Evolutionary conservation across 2,329 filamentous ascomycete genomes (phyloP).

Genomic region (Beauveria rudraprayagi): DNA sequence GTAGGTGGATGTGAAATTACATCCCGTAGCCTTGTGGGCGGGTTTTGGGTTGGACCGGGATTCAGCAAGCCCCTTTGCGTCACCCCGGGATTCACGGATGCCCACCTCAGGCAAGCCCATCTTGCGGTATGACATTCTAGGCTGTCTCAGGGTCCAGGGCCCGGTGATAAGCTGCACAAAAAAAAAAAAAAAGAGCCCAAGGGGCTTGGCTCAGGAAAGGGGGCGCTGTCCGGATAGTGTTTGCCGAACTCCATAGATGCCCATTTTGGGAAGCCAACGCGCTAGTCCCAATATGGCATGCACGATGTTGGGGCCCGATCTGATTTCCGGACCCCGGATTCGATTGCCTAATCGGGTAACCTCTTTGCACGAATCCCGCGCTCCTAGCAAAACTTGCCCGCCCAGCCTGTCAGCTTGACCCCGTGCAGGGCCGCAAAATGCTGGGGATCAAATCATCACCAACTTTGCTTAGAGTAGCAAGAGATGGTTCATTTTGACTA

Average conservation of each 20-base stretch:
- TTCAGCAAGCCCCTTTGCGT: constrained; percentile 4
- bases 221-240: constrained; percentile 3
- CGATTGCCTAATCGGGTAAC: constrained; percentile 8
- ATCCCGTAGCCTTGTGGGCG: constrained; percentile 6
- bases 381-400: not conserved
- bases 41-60: not conserved
- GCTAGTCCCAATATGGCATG: constrained; percentile 5
- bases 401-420: constrained; percentile 5
- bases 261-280: not conserved
- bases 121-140: not conserved
- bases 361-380: not conserved
- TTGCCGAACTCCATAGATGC: not conserved
- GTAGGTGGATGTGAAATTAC: constrained; percentile 1
- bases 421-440: constrained; percentile 4
- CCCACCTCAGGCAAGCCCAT: not conserved
- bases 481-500: constrained; percentile 5
- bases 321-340: constrained; percentile 7
- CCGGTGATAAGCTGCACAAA: not conserved
- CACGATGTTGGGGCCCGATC: not conserved
- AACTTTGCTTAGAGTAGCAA: constrained; percentile 7
- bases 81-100: not conserved
- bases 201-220: not conserved
- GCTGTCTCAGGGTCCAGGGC: constrained; percentile 1
- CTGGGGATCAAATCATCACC: not conserved
- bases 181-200: not conserved